A percentile compares a stretch with the other conserved stretches of the same genome.
Evolutionary conservation across 2,329 filamentous ascomycete species (phyloP).

Genomic region (Aspergillus fijiensis): DNA sequence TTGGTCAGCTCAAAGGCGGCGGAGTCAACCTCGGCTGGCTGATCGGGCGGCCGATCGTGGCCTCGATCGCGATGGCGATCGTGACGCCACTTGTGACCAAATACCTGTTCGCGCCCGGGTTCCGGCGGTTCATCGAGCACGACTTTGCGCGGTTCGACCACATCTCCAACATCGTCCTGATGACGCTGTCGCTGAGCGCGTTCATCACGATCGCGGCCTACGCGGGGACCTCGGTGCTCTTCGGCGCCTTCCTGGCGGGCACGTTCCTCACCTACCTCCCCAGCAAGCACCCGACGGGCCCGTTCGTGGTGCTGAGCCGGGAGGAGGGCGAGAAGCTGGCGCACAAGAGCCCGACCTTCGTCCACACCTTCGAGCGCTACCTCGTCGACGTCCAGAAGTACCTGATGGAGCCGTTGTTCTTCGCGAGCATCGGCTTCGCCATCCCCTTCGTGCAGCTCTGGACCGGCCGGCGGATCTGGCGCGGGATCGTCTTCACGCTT

Average conservation of each 20-base stretch:
- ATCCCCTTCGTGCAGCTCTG: slow-evolving; percentile 35
- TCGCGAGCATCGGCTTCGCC: slow-evolving; percentile 33
- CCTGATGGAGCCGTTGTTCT: slow-evolving; percentile 35
- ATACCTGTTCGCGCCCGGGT: slow-evolving; percentile 41
- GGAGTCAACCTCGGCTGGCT: slow-evolving; percentile 37
- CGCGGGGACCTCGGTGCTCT: slow-evolving; percentile 41
- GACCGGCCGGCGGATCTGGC: slow-evolving; percentile 35
- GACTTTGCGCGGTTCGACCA: slow-evolving; percentile 36
- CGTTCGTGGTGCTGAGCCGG: slow-evolving; percentile 37
- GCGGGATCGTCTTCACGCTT: slow-evolving; percentile 30
- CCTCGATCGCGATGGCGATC: slow-evolving; percentile 38
- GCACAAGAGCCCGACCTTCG: slow-evolving; percentile 40
- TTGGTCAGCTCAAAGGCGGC: slow-evolving; percentile 21
- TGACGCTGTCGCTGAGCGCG: slow-evolving; percentile 34
- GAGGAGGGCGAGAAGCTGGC: slow-evolving; percentile 35
- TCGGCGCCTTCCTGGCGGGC: slow-evolving; percentile 39
- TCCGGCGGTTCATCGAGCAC: slow-evolving; percentile 37
- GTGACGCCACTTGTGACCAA: slow-evolving; percentile 38
- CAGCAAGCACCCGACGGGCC: slow-evolving; percentile 36
- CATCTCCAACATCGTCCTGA: slow-evolving; percentile 36
- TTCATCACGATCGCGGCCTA: slow-evolving; percentile 37
- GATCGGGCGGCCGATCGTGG: slow-evolving; percentile 42
- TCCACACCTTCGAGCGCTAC: slow-evolving; percentile 42
- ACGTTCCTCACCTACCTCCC: slow-evolving; percentile 40
- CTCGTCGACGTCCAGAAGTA: slow-evolving; percentile 36